Evolutionary conservation across 495 filamentous ascomycete species (phyloP).

Genomic region (Aspergillus affinis): DNA sequence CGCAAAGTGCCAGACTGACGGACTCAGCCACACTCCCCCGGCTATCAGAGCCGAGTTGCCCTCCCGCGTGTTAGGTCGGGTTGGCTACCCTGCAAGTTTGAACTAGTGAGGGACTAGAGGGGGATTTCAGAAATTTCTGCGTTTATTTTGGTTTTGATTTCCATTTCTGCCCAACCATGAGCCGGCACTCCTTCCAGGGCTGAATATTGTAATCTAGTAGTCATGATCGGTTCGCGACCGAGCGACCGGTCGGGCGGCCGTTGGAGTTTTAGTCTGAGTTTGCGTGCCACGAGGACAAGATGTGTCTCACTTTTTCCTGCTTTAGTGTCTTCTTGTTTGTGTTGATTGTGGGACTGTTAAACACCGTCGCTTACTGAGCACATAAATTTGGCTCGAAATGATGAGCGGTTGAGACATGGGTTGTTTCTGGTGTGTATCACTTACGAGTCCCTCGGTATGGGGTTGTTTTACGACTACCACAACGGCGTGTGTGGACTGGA

Average conservation of each 20-base stretch:
- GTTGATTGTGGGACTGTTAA: not conserved
- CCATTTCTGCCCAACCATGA: not conserved
- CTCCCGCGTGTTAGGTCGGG: not conserved
- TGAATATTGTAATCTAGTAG: not conserved
- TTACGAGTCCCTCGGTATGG: not conserved
- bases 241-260: not conserved
- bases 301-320: not conserved
- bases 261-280: not conserved
- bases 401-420: not conserved
- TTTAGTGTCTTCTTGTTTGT: not conserved
- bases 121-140: too few species aligned
- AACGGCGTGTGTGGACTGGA: too few species aligned
- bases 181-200: not conserved
- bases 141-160: too few species aligned
- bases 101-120: not conserved
- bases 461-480: not conserved
- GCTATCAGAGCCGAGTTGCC: not conserved
- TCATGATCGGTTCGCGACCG: not conserved
- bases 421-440: not conserved
- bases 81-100: not conserved
- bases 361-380: not conserved
- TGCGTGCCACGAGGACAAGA: not conserved
- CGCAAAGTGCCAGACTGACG: not conserved
- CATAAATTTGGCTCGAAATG: not conserved
- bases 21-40: not conserved